phyloP scores from a whole-genome alignment of 768 basidiomycete species.

The Tulasnella calospora region DNA sequence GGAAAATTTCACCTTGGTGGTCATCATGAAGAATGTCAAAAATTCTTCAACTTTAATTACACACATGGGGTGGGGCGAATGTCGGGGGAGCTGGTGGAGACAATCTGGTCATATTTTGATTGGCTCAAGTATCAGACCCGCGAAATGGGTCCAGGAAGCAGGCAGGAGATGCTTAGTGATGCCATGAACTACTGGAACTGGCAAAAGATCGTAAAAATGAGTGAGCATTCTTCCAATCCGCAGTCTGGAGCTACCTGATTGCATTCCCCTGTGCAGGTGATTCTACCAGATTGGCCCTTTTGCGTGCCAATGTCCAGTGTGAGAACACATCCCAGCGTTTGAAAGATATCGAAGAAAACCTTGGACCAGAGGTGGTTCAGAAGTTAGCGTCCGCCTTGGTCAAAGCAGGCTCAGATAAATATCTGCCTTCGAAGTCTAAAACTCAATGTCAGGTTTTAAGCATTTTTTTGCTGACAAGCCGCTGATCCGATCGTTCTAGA shows the following conservation, averaged over 20 bases:
- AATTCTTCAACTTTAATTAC: background rate
- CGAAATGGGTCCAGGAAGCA: background rate
- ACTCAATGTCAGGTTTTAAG: background rate
- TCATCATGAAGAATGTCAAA: background rate
- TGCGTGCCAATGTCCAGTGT: background rate
- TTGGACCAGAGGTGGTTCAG: background rate
- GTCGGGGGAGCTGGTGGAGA: slow-evolving; percentile 2
- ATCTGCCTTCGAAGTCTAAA: background rate
- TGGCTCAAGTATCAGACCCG: background rate
- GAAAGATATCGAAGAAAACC: background rate
- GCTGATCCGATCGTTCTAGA: background rate
- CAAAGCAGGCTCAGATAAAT: background rate
- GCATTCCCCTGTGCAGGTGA: background rate
- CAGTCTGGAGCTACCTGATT: background rate
- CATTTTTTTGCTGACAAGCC: background rate
- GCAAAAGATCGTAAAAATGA: slow-evolving; percentile 1
- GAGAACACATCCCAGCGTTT: background rate
- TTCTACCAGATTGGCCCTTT: background rate
- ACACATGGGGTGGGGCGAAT: background rate
- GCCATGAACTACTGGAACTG: slow-evolving; percentile 16
- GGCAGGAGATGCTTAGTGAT: background rate
- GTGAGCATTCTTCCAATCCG: background rate
- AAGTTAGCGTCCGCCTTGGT: background rate
- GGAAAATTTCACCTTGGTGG: background rate
- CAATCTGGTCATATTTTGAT: background rate